Evolutionary conservation across 306 rosid genomes (phyloP), one percentile per base, ranked within the genome.

Genomic region (Quercus rubra): DNA sequence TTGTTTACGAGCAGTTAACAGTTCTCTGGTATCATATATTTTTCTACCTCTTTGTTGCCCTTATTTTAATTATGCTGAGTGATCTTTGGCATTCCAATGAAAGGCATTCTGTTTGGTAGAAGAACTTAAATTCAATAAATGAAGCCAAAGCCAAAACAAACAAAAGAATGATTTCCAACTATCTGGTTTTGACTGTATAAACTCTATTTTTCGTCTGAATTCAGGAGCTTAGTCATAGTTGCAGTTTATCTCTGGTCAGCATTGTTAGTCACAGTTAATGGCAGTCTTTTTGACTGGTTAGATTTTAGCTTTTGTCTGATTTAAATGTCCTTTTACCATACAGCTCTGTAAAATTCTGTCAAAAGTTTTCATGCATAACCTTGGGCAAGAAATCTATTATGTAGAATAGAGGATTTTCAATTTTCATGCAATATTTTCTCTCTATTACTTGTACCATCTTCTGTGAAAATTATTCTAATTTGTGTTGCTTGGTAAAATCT

Each of bases 1-100:
- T 79, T 95, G 99, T 82, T 86, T 95, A 81, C 88, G 98, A 76
- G 83, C 99, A 43, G 99, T 95, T 79, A 95, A 90, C 84, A 93
- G 89, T 72, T 33, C 85, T 69, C 88, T 95, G 99, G 99, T 95
- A 93, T 81, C 30, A 41, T 31, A 21, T 72, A 57, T 80, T 49
- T 49, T 49, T 59, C 83, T 59, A 17, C 20, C 77, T 76, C 67
- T 76, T 51, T 80, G 13, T 28, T 84, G 56, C 38, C 54, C 67
- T 78, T 70, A 52, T 77, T 68, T 84, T 62, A 73, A 55, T 77
- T 68, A 51, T 55, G 28, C 74, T 64, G 38, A 59, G 54, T 67
- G 49, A 74, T 46, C 77, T 70, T 25, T 58, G 59, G 21, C 31
- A 49, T 71, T 78, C 13, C 20, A 66, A 51, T 58, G 52, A 19